A percentile compares a stretch with the other conserved stretches of the same genome.
These are phyloP conservation scores for Eragrostis curvula DNA, from an alignment of 176 grass and related monocot genomes.

Conservation along the genomic window DNA sequence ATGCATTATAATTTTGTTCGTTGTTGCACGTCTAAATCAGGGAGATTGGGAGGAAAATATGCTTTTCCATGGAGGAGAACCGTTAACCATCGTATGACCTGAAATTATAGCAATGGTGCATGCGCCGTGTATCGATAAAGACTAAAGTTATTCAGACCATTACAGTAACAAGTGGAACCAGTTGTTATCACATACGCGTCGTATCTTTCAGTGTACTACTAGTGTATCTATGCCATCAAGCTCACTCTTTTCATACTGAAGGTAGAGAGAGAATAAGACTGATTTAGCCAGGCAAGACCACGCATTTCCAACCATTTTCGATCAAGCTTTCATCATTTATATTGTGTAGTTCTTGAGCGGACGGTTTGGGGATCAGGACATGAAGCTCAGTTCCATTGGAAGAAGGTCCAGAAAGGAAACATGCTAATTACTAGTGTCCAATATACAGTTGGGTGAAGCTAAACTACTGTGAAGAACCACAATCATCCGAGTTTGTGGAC, in stretches of 20 bases:
- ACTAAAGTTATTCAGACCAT: neutral
- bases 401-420: too few species aligned
- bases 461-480: neutral
- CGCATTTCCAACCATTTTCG: neutral
- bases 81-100: neutral
- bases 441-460: too few species aligned
- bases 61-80: neutral
- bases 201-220: neutral
- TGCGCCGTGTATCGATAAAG: neutral
- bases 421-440: too few species aligned
- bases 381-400: too few species aligned
- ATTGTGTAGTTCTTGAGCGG: too few species aligned
- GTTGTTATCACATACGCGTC: neutral
- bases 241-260: neutral
- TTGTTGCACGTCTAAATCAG: slow-evolving; percentile 11
- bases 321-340: neutral
- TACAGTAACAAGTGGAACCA: neutral
- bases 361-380: too few species aligned
- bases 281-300: neutral
- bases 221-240: neutral
- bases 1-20: neutral
- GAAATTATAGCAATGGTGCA: neutral
- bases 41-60: neutral
- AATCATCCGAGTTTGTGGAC: neutral
- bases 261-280: neutral